Percentiles rank a stretch among this genome's conserved stretches.
Evolutionary conservation across 2,329 filamentous ascomycete species (phyloP).

Genomic region (Iodosphaeria phyllophila): DNA sequence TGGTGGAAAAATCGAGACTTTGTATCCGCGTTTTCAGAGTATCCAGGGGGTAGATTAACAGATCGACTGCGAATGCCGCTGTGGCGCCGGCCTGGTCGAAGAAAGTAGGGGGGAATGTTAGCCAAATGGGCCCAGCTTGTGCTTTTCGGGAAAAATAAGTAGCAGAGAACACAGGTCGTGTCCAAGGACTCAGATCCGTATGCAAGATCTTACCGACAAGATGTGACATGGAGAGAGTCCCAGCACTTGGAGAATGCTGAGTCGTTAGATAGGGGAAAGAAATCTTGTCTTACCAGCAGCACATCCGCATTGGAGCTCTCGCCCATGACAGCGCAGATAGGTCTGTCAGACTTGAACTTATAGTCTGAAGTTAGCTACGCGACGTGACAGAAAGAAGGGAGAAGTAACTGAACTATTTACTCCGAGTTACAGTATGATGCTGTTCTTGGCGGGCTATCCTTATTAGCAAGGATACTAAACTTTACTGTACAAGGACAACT

Average conservation of each 20-base stretch:
- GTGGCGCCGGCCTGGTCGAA: slow-evolving; percentile 58
- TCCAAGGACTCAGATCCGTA: neutral
- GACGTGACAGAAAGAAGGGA: too few species aligned
- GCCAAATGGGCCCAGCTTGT: too few species aligned
- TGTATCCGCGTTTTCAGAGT: slow-evolving; percentile 79
- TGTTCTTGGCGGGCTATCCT: too few species aligned
- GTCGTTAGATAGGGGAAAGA: neutral
- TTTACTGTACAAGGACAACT: too few species aligned
- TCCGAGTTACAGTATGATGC: too few species aligned
- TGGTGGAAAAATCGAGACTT: slow-evolving; percentile 52
- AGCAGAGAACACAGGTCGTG: too few species aligned
- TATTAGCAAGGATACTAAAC: too few species aligned
- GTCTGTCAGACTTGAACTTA: too few species aligned
- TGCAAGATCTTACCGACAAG: neutral
- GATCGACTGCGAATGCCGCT: slow-evolving; percentile 71
- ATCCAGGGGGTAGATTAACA: slow-evolving; percentile 74
- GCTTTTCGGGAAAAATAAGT: too few species aligned
- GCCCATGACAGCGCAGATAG: slow-evolving; percentile 2
- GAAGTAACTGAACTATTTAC: too few species aligned
- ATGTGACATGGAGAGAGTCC: neutral
- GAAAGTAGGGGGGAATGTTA: too few species aligned
- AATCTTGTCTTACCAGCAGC: slow-evolving; percentile 2
- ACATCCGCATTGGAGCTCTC: slow-evolving; percentile 4
- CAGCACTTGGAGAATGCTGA: neutral
- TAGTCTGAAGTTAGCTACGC: too few species aligned